Evolutionary conservation across 2,329 filamentous ascomycete genomes (phyloP).

Genomic region (Aspergillus transmontanensis): DNA sequence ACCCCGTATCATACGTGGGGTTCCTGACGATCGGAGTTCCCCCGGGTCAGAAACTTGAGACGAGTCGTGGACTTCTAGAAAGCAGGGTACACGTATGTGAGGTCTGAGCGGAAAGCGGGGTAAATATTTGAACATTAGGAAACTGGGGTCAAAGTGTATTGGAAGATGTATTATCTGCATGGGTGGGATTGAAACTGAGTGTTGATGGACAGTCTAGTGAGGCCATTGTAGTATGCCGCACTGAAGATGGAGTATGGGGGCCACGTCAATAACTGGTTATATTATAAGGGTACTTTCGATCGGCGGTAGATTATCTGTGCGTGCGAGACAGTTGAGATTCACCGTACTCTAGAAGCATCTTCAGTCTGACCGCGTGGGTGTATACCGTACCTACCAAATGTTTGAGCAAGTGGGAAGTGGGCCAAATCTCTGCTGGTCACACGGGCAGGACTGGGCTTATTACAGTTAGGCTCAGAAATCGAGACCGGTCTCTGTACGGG

Average conservation of each 20-base stretch:
- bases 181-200: not conserved
- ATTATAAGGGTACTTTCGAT: not conserved
- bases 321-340: not conserved
- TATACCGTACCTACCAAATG: not conserved
- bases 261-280: not conserved
- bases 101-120: not conserved
- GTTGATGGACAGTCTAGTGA: not conserved
- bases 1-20: not conserved
- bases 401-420: not conserved
- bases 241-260: not conserved
- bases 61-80: not conserved
- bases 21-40: not conserved
- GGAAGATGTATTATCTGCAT: not conserved
- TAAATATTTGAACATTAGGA: not conserved
- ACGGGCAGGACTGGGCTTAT: slow-evolving; percentile 6
- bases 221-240: no score
- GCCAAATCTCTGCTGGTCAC: slow-evolving; percentile 15
- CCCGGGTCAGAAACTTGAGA: not conserved
- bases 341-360: not conserved
- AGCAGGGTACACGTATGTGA: not conserved
- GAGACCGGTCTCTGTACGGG: not conserved
- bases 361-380: not conserved
- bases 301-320: not conserved
- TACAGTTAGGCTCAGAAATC: not conserved
- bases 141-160: not conserved